Evolutionary conservation across 441 rosid species (phyloP).

Genomic region (Erysimum cheiri): DNA sequence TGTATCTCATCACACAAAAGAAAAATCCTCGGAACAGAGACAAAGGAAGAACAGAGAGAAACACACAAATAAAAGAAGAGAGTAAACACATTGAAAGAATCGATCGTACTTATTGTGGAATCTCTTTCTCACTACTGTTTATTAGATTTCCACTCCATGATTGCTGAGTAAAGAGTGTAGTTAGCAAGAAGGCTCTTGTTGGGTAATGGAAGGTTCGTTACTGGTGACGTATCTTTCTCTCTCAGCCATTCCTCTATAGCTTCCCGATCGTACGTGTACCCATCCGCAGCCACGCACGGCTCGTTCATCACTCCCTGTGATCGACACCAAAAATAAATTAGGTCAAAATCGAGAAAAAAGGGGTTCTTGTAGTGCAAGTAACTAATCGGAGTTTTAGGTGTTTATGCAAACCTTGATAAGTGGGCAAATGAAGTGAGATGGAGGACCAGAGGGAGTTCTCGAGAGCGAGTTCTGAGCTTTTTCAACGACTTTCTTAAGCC

Average conservation of each 20-base stretch:
- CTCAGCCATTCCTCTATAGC: slow-evolving; percentile 79
- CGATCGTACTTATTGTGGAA: not conserved
- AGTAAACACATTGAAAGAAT: slow-evolving; percentile 20
- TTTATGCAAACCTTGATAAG: slow-evolving; percentile 60
- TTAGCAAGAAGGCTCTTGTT: slow-evolving; percentile 75
- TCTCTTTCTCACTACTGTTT: slow-evolving; percentile 35
- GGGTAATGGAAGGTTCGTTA: slow-evolving; percentile 68
- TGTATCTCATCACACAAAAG: slow-evolving; percentile 36
- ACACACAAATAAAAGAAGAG: slow-evolving; percentile 14
- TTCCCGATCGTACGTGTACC: slow-evolving; percentile 76
- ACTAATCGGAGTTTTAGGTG: not conserved
- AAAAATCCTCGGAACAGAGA: slow-evolving; percentile 22
- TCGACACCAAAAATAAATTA: not conserved
- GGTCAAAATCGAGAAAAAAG: not conserved
- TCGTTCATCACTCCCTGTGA: slow-evolving; percentile 81
- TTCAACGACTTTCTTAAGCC: slow-evolving; percentile 60
- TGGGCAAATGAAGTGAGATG: slow-evolving; percentile 82
- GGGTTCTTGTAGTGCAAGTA: slow-evolving; percentile 5
- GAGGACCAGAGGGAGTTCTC: slow-evolving; percentile 47
- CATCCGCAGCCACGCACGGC: slow-evolving; percentile 93
- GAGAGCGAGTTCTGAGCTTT: slow-evolving; percentile 47
- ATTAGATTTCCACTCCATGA: slow-evolving; percentile 75
- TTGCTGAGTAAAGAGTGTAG: slow-evolving; percentile 75
- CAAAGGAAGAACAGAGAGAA: slow-evolving; percentile 16
- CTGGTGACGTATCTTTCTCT: slow-evolving; percentile 67